Evolutionary conservation across 805 yeast genomes (phyloP).

Genomic region (Schizosaccharomyces octosporus): DNA sequence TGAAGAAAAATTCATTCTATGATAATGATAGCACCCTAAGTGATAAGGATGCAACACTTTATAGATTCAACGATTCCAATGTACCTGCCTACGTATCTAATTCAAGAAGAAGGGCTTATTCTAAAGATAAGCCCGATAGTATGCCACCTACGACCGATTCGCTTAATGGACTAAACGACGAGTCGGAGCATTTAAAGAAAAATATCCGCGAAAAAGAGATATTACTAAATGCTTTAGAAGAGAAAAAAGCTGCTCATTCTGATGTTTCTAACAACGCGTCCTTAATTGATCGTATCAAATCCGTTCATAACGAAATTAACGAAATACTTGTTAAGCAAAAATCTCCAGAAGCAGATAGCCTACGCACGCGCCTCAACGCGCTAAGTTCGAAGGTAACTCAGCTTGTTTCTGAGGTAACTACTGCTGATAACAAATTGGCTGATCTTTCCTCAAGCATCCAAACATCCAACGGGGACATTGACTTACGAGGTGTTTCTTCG

Average conservation of each 20-base stretch:
- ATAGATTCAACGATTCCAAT: constrained; percentile 43
- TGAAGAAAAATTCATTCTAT: background rate
- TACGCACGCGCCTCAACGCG: background rate
- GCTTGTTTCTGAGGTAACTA: background rate
- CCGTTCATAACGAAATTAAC: background rate
- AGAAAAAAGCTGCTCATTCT: constrained; percentile 19
- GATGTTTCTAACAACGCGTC: background rate
- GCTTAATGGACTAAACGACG: background rate
- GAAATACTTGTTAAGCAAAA: background rate
- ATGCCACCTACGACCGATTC: background rate
- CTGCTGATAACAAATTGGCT: background rate
- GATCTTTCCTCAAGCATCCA: background rate
- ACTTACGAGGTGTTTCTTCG: background rate
- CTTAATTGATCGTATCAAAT: background rate
- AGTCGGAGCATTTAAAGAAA: constrained; percentile 24
- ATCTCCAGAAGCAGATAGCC: background rate
- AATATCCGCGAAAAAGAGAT: constrained; percentile 48
- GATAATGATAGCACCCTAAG: constrained; percentile 13
- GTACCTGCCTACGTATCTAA: constrained; percentile 34
- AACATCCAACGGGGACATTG: no score
- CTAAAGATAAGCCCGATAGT: background rate
- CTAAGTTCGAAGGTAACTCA: background rate
- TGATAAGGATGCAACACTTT: constrained; percentile 27
- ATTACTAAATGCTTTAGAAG: constrained; percentile 43
- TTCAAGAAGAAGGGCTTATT: constrained; percentile 19